Percentiles rank a stretch among this genome's conserved stretches.
Conservation (phyloP, 306 rosid genomes). For the Sechiopsis laciniata region DNA sequence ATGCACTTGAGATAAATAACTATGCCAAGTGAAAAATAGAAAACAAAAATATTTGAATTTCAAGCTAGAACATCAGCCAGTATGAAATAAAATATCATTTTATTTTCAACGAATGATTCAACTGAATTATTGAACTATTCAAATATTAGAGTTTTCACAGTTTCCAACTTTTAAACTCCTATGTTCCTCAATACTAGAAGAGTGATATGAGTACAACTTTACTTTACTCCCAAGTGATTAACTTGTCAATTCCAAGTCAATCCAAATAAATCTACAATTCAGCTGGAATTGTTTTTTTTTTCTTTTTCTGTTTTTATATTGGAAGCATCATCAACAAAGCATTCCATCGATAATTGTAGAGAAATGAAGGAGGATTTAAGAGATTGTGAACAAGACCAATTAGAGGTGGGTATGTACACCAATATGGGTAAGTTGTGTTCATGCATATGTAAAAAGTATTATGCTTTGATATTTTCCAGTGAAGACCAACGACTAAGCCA, state of each 20-base stretch:
- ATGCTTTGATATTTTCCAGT: neutral
- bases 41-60: neutral
- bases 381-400: neutral
- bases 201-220: neutral
- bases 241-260: neutral
- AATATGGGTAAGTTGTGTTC: neutral
- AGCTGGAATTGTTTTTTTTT: neutral
- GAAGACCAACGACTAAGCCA: neutral
- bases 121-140: neutral
- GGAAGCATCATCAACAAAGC: neutral
- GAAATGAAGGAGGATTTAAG: neutral
- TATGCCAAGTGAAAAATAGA: neutral
- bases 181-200: neutral
- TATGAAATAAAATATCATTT: neutral
- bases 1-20: neutral
- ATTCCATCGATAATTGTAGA: neutral
- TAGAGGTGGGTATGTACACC: neutral
- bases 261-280: neutral
- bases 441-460: neutral
- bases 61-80: neutral
- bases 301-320: neutral
- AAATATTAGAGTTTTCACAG: neutral
- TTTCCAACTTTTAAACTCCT: too few relatives aligned
- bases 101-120: neutral
- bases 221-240: neutral